Base-by-base conservation (phyloP, 768 basidiomycete genomes). In the Termitomyces sp. region DNA sequence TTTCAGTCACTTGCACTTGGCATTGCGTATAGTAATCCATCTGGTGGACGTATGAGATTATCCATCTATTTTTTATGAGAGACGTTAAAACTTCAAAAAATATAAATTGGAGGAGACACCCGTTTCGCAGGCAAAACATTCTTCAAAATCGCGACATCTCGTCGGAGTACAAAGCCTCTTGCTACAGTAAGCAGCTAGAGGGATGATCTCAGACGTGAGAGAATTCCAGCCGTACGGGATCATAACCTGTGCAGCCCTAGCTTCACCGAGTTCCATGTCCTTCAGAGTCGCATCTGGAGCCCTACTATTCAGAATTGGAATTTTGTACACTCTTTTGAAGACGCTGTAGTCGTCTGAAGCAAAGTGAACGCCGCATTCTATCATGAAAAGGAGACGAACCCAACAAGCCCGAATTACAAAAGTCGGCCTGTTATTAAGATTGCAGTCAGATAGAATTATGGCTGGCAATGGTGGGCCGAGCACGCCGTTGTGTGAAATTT, bases 401-500 rank as follows among this genome's bases (percentile, higher is more conserved):
- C 29, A 98, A 79, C 20, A 98, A 69, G 22, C 92, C 90, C 28
- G 97, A 96, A 69, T 97, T 98, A 70, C 92, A 92, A 69, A 98
- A 98, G 58, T 97, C 87, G 31, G 88, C 87, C 92, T 93, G 37
- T 41, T 3, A 22, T 39, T 39, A n/a, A 58, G 41, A 56, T 42
- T 51, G 24, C 9, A 8, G 34, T 45, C 55, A 47, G 3, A 34
- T n/a, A 8, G 39, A 15, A 9, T 51, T 18, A 41, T 34, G 34
- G 52, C 39, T 31, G 8, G 24, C 37, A 52, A 12, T 51, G 9
- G 16, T 34, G 53, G n/a, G 24, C 29, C 47, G 47, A 45, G 65
- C 81, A 61, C 62, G 93, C 94, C 96, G 98, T 98, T 4, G 94
- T 83, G 71, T 97, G 96, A 67, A 96, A 96, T 70, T 99, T 97